Evolutionary conservation across 2,329 filamentous ascomycete species (phyloP).

Genomic region (Arthroderma sp.): DNA sequence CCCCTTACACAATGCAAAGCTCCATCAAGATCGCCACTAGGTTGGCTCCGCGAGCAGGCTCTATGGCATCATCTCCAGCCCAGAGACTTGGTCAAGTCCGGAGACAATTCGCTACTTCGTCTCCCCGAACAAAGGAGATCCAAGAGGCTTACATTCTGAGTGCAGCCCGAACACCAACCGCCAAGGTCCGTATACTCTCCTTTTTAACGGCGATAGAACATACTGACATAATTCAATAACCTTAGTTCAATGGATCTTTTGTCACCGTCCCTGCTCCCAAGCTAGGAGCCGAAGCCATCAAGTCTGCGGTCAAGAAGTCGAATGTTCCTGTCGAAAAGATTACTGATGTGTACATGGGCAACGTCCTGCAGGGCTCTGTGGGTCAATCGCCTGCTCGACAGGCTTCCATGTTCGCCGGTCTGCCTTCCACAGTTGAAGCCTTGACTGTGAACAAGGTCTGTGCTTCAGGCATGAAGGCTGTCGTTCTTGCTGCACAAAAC

Average conservation of each 20-base stretch:
- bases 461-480: conserved; percentile 85
- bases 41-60: conserved; percentile 10
- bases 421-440: conserved; percentile 69
- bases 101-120: conserved; percentile 40
- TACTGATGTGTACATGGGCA: conserved; percentile 93
- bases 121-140: conserved; percentile 48
- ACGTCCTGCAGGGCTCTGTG: conserved; percentile 70
- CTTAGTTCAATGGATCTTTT: conserved; percentile 90
- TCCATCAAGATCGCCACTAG: conserved; percentile 17
- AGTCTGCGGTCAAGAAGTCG: conserved; percentile 76
- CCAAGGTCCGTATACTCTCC: conserved; percentile 49
- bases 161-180: conserved; percentile 77
- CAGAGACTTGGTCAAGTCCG: conserved; percentile 36
- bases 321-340: conserved; percentile 68
- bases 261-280: conserved; percentile 70
- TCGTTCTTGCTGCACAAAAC: conserved; percentile 79
- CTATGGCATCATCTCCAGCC: conserved; percentile 11
- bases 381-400: conserved; percentile 90
- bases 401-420: conserved; percentile 74
- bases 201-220: neutral
- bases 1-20: conserved; percentile 11
- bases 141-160: conserved; percentile 90
- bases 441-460: conserved; percentile 98
- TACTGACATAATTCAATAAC: conserved; percentile 3
- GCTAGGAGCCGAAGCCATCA: conserved; percentile 83